These are phyloP conservation scores for Pulveroboletus ravenelii DNA, from an alignment of 768 basidiomycete species.

Conservation along the genomic window DNA sequence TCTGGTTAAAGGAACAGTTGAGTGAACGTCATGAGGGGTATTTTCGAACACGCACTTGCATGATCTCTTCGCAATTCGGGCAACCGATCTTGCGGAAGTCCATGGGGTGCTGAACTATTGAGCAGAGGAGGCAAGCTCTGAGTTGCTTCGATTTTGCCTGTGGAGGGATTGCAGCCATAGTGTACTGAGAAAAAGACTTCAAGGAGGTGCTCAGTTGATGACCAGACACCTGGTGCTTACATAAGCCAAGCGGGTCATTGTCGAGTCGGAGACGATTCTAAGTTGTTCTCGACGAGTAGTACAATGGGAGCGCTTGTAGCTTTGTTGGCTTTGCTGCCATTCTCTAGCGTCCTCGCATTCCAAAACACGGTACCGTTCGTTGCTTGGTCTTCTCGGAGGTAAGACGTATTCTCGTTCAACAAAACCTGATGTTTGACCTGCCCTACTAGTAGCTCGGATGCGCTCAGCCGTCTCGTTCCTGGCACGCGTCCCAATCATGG, in stretches of 20 bases:
- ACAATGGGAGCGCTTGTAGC: slow-evolving; percentile 43
- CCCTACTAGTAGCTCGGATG: slow-evolving; percentile 38
- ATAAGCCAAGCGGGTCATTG: slow-evolving; percentile 1
- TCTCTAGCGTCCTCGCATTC: slow-evolving; percentile 46
- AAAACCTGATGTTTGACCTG: not conserved
- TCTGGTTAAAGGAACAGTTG: slow-evolving; percentile 41
- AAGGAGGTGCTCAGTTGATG: too few species aligned
- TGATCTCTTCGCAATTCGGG: slow-evolving; percentile 94
- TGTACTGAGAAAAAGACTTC: not conserved
- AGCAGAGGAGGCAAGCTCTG: slow-evolving; percentile 91
- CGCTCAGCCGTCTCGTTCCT: slow-evolving; percentile 41
- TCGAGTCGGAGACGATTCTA: not conserved
- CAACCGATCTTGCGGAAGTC: slow-evolving; percentile 88
- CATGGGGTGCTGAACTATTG: slow-evolving; percentile 74
- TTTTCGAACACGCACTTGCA: slow-evolving; percentile 58
- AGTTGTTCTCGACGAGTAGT: not conserved
- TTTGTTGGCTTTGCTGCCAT: slow-evolving; percentile 42
- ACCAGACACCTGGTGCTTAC: slow-evolving; percentile 6
- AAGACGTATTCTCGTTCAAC: not conserved
- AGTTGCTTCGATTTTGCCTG: slow-evolving; percentile 68
- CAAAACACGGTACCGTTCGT: slow-evolving; percentile 60
- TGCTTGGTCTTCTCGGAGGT: slow-evolving; percentile 70
- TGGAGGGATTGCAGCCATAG: slow-evolving; percentile 47
- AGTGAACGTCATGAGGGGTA: not conserved
- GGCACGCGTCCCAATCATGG: slow-evolving; percentile 26